phyloP scores from a whole-genome alignment of 2,329 filamentous ascomycete genomes.

The Alternaria metachromatica region DNA sequence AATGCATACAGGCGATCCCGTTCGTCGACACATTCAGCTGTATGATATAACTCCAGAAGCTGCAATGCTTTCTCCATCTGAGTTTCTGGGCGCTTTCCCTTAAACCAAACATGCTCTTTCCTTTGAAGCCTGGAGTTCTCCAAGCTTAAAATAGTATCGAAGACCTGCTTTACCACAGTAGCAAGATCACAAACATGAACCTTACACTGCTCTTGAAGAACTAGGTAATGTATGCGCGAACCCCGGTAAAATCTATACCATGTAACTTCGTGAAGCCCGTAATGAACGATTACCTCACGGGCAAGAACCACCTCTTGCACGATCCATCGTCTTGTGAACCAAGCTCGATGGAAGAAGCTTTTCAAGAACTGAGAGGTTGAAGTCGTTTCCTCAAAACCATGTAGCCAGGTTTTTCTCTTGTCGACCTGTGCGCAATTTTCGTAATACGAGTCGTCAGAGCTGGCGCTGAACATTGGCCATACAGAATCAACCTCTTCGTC shows the following conservation, averaged over 20 bases:
- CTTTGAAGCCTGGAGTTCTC: not conserved
- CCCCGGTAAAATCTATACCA: not conserved
- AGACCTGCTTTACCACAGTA: no score
- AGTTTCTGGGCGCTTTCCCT: no score
- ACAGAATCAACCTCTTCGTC: not conserved
- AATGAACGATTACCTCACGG: not conserved
- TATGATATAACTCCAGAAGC: not conserved
- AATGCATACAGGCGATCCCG: not conserved
- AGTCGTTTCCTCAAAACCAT: not conserved
- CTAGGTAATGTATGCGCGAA: not conserved
- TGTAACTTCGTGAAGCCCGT: not conserved
- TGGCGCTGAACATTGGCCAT: not conserved
- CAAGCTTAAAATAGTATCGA: not conserved
- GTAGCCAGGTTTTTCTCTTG: no score
- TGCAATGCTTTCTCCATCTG: not conserved
- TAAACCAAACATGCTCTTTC: not conserved
- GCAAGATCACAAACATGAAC: no score
- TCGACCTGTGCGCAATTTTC: no score
- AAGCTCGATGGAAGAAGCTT: not conserved
- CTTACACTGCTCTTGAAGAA: no score
- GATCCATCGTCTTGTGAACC: not conserved
- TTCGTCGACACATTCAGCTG: not conserved
- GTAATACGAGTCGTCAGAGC: no score
- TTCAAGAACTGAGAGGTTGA: rapidly evolving
- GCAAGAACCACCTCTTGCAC: not conserved